Conservation (phyloP, 495 filamentous ascomycete genomes). For the Daldinia decipiens region DNA sequence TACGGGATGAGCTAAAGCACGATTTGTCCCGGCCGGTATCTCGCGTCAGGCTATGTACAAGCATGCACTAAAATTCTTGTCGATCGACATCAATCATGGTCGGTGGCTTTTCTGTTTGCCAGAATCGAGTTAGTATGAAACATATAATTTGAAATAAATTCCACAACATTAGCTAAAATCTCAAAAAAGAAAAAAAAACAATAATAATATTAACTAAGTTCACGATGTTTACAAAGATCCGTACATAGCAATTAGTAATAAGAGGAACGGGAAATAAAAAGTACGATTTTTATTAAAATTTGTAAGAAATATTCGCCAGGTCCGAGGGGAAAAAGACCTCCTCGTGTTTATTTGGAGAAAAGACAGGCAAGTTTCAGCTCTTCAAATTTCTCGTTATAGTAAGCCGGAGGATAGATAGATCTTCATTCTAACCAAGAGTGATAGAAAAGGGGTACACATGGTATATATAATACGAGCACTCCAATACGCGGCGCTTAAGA, state of each 20-base stretch:
- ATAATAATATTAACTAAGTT: neutral
- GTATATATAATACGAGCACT: slow-evolving; percentile 11
- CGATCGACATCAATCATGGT: neutral
- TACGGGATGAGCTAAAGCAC: neutral
- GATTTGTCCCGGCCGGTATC: slow-evolving; percentile 3
- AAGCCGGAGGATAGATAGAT: slow-evolving; percentile 13
- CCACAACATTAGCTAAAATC: neutral
- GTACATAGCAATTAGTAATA: neutral
- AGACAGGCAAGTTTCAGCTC: slow-evolving; percentile 3
- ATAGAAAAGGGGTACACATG: slow-evolving; percentile 3
- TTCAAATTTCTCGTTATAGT: slow-evolving; percentile 2
- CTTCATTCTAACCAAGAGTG: slow-evolving; percentile 3
- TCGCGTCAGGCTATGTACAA: neutral
- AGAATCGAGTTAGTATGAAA: neutral
- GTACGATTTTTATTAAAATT: neutral
- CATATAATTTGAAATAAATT: slow-evolving; percentile 4
- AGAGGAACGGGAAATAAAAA: neutral
- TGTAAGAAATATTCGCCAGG: neutral
- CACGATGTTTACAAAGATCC: neutral
- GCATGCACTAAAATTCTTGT: neutral
- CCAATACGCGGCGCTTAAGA: neutral
- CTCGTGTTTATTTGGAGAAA: neutral
- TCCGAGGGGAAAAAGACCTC: neutral
- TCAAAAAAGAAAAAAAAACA: neutral
- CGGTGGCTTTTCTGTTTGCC: neutral